Base-by-base conservation (phyloP, 371 early-diverging fungal species). In the Blakeslea trispora region DNA sequence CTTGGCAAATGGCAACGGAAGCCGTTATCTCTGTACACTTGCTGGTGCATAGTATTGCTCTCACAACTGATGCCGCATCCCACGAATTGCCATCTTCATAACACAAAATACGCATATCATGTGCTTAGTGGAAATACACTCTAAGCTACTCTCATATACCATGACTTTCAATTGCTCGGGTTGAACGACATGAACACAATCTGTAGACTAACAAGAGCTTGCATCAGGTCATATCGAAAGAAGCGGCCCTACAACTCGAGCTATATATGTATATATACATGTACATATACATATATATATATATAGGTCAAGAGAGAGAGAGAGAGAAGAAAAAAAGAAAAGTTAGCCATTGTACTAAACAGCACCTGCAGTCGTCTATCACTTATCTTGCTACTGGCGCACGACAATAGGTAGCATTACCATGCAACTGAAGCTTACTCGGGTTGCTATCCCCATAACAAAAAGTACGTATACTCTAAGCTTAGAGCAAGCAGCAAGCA, bases 81-180 rank as follows among this genome's bases (percentile, higher is more conserved):
- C 56, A 55, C 56, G 42, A 55, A 55, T 55, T 55, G 42, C 56
- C 56, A 48, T 55, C 56, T 55, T 55, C 56, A 48, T 55, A 55
- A 55, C 56, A 55, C 49, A 55, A 57, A 51, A 45, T 57, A 57
- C 44, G 51, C 44, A 57, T 57, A 57, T 45, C 34, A 37, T 51
- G 58, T 45, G 58, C 58, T 57, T 57, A 57, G 58, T 50, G 58
- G 51, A 50, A 24, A 57, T 51, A 57, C 58, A 57, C 57, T 57
- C 35, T 21, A 55, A 23, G 55, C 55, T 55, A 46, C 55, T 55
- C 39, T 46, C 45, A 22, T 55, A 55, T 46, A 39, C n/a, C 18
- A 55, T 37, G 24, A 4, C 40, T n/a, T 9, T 55, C 47, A 28
- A 55, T 55, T 55, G 55, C 55, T 15, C 40, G 55, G 55, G 55